These are phyloP conservation scores for Daldinia sp. DNA, from an alignment of 2,329 filamentous ascomycete genomes.

Conservation along the genomic window DNA sequence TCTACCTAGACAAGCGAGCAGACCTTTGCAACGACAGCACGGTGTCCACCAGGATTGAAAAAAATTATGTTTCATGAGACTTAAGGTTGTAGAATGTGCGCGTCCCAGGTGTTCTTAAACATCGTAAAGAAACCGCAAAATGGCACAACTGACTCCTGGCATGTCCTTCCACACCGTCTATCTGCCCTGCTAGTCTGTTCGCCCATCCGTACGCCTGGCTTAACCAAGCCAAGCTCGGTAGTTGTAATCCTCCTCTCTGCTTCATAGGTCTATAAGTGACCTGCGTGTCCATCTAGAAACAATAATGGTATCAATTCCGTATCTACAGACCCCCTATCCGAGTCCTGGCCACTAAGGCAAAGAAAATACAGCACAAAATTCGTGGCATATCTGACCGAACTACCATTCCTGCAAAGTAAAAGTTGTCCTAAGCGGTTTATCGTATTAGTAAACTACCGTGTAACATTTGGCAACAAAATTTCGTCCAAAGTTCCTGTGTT, in stretches of 20 bases:
- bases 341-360: conserved; percentile 19
- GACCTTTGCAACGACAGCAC: background rate
- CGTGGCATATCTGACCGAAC: conserved; percentile 20
- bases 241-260: conserved; percentile 6
- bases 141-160: background rate
- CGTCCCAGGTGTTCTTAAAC: background rate
- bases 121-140: background rate
- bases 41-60: background rate
- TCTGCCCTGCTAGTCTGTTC: conserved; percentile 8
- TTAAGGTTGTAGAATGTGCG: background rate
- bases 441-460: conserved; percentile 16
- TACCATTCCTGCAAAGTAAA: conserved; percentile 21
- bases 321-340: conserved; percentile 35
- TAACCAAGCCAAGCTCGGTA: conserved; percentile 9
- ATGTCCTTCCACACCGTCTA: background rate
- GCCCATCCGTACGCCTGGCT: conserved; percentile 9
- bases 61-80: background rate
- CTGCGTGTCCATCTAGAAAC: conserved; percentile 38
- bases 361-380: conserved; percentile 22
- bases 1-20: conserved; percentile 21
- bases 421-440: conserved; percentile 8
- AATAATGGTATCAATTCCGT: conserved; percentile 44
- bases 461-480: background rate
- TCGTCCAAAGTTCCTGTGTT: conserved; percentile 14
- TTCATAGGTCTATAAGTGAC: conserved; percentile 23